These are phyloP conservation scores for Aquilaria malaccensis DNA, from an alignment of 345 rosid species.

Conservation along the genomic window DNA sequence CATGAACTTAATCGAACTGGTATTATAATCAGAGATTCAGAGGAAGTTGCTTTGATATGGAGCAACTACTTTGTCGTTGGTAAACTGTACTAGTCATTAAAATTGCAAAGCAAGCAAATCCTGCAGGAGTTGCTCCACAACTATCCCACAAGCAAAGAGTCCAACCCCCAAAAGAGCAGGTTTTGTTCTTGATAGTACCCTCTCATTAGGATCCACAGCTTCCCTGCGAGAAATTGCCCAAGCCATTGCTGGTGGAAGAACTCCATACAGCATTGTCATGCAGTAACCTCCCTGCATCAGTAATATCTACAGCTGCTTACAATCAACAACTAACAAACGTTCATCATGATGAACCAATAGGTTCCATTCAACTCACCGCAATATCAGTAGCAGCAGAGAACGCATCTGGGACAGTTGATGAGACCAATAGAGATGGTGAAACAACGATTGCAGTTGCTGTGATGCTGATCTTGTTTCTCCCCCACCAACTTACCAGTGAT, in stretches of 20 bases:
- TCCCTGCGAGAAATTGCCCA: slow-evolving; percentile 35
- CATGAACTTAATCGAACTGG: no score
- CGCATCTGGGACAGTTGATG: slow-evolving; percentile 51
- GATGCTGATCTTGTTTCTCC: slow-evolving; percentile 30
- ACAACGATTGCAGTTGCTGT: slow-evolving; percentile 38
- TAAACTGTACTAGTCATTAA: neutral
- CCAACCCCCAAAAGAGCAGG: slow-evolving; percentile 40
- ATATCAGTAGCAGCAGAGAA: slow-evolving; percentile 61
- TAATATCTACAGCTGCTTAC: neutral
- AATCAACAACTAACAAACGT: no score
- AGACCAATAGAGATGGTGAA: slow-evolving; percentile 42
- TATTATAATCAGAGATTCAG: no score
- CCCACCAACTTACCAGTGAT: slow-evolving; percentile 28
- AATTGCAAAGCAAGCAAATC: slow-evolving; percentile 24
- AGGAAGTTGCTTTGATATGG: no score
- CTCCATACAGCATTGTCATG: slow-evolving; percentile 57
- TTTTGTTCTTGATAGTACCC: slow-evolving; percentile 19
- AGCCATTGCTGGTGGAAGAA: slow-evolving; percentile 46
- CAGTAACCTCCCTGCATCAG: slow-evolving; percentile 56
- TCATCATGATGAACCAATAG: no score
- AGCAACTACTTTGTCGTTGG: no score
- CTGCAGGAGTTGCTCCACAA: slow-evolving; percentile 37
- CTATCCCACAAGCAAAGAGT: slow-evolving; percentile 39
- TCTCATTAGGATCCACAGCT: slow-evolving; percentile 7
- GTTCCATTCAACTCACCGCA: slow-evolving; percentile 33